These are phyloP conservation scores for Papilionanthe hybrid DNA, from an alignment of 116 monocot genomes.

Conservation along the genomic window DNA sequence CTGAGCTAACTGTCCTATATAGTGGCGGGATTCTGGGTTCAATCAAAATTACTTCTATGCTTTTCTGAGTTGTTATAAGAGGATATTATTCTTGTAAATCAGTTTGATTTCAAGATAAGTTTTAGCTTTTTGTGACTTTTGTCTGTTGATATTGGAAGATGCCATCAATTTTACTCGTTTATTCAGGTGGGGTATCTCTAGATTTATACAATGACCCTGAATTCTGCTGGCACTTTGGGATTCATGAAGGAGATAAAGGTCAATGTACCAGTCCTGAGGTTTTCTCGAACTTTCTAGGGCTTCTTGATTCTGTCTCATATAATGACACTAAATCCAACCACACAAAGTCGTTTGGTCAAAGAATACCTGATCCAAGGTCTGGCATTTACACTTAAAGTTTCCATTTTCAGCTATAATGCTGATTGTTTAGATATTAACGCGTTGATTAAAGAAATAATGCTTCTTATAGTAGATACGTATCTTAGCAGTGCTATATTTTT, in stretches of 20 bases:
- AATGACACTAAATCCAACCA: constrained; percentile 29
- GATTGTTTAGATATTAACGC: constrained; percentile 1
- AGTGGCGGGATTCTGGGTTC: background rate
- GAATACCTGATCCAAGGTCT: constrained; percentile 51
- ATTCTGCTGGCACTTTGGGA: constrained; percentile 48
- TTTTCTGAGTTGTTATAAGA: background rate
- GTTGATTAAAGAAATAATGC: background rate
- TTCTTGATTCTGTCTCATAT: constrained; percentile 70
- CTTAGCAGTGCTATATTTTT: background rate
- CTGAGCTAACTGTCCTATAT: background rate
- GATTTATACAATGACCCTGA: constrained; percentile 42
- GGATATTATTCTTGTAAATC: background rate
- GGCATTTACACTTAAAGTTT: background rate
- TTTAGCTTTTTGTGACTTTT: background rate
- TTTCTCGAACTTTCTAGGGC: constrained; percentile 59
- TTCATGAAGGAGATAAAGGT: constrained; percentile 40
- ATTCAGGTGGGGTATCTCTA: constrained; percentile 32
- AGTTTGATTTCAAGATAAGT: background rate
- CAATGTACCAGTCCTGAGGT: constrained; percentile 53
- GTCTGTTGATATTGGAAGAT: constrained; percentile 1
- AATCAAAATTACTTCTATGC: background rate
- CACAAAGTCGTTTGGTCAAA: constrained; percentile 36
- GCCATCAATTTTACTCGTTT: constrained; percentile 3
- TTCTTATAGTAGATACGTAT: background rate
- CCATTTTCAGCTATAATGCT: background rate